These are phyloP conservation scores for Rutstroemia sp. DNA, from an alignment of 2,329 filamentous ascomycete genomes.

Conservation along the genomic window DNA sequence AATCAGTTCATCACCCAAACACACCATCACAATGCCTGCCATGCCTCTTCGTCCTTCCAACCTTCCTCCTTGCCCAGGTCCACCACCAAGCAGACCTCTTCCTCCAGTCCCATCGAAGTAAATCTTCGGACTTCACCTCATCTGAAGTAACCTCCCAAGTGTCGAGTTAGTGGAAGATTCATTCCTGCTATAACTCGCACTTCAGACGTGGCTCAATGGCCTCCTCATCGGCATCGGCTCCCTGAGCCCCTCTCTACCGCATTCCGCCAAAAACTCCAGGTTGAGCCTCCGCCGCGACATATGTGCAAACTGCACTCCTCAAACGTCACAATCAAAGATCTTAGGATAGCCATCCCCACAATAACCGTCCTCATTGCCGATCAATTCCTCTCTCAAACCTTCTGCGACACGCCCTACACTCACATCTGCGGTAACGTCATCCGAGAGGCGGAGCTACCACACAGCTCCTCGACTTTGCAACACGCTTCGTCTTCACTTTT, in stretches of 20 bases:
- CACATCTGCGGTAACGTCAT: neutral
- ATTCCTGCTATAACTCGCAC: neutral
- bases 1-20: neutral
- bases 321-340: neutral
- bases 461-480: neutral
- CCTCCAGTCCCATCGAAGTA: conserved; percentile 52
- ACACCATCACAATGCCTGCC: conserved; percentile 38
- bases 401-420: too few relatives aligned
- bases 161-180: neutral
- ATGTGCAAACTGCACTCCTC: neutral
- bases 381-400: too few relatives aligned
- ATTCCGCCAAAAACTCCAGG: neutral
- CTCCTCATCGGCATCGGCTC: neutral
- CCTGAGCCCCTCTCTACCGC: neutral
- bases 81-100: conserved; percentile 54
- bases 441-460: neutral
- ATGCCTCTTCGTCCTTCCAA: conserved; percentile 44
- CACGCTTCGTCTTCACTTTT: neutral
- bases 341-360: too few relatives aligned
- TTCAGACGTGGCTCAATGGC: neutral
- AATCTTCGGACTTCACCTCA: conserved; percentile 1
- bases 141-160: neutral
- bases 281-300: neutral
- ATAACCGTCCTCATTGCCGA: too few relatives aligned
- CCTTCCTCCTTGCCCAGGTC: conserved; percentile 58